These are phyloP conservation scores for Vigna nakashimae DNA, from an alignment of 306 rosid species.

Conservation along the genomic window DNA sequence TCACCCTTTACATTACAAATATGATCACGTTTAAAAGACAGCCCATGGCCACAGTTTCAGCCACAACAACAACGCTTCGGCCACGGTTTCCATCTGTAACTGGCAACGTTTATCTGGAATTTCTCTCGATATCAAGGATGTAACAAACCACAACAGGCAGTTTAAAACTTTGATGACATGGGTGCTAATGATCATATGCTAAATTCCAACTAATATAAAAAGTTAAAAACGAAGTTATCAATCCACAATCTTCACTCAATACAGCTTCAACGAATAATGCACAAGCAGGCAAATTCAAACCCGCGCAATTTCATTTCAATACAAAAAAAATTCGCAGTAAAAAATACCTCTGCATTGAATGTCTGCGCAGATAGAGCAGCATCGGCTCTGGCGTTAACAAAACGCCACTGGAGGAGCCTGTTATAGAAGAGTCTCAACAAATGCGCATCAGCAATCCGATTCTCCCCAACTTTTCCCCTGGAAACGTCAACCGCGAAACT, in stretches of 20 bases:
- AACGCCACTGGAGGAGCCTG: slow-evolving; percentile 89
- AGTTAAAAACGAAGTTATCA: slow-evolving; percentile 1
- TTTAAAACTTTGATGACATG: not conserved
- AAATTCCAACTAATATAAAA: slow-evolving; percentile 3
- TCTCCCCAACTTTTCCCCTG: slow-evolving; percentile 77
- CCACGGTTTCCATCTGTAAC: not conserved
- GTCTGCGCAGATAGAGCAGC: slow-evolving; percentile 66
- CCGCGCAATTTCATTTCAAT: not conserved
- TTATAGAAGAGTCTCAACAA: slow-evolving; percentile 77
- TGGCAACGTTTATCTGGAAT: too few species aligned
- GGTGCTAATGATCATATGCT: not conserved
- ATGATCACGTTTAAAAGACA: not conserved
- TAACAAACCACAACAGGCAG: not conserved
- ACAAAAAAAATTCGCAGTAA: slow-evolving; percentile 8
- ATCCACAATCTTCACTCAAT: not conserved
- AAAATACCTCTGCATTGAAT: slow-evolving; percentile 82
- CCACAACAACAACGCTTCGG: too few species aligned
- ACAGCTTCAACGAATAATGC: slow-evolving; percentile 12
- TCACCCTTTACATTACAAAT: not conserved
- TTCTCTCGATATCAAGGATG: not conserved
- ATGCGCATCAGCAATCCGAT: slow-evolving; percentile 68
- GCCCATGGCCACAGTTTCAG: too few species aligned
- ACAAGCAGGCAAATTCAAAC: not conserved
- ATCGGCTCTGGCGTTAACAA: slow-evolving; percentile 79
- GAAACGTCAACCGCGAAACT: slow-evolving; percentile 71